A percentile compares a stretch with the other conserved stretches of the same genome.
Conservation (phyloP, 2,329 filamentous ascomycete species). For the Fusarium sterilihyphosum region DNA sequence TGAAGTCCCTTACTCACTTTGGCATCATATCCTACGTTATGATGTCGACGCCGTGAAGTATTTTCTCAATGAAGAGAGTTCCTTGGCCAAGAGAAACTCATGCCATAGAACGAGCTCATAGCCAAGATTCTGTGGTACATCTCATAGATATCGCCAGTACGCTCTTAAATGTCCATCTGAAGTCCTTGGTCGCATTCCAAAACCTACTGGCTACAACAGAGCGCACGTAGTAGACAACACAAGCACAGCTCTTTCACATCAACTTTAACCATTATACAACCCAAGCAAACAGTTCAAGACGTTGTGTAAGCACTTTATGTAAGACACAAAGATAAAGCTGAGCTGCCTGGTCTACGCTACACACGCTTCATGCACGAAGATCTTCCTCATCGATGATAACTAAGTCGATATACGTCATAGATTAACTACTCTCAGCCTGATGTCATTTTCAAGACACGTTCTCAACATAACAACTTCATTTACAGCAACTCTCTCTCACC, state of each 20-base stretch:
- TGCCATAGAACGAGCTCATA: neutral
- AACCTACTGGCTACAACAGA: neutral
- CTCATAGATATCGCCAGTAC: neutral
- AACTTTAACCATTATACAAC: neutral
- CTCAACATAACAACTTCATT: neutral
- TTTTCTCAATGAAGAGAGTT: no score
- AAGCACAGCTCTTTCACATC: neutral
- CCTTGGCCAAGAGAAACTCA: no score
- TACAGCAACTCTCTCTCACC: neutral
- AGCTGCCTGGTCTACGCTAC: neutral
- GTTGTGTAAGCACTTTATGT: constrained; percentile 5
- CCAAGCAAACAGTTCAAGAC: neutral
- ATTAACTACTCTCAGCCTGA: constrained; percentile 11
- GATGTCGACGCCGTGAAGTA: neutral
- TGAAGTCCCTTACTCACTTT: neutral
- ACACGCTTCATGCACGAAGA: constrained; percentile 7
- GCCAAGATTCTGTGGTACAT: neutral
- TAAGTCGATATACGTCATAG: constrained; percentile 25
- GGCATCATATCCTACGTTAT: neutral
- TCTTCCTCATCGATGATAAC: neutral
- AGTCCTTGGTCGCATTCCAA: neutral
- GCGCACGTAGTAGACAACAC: neutral
- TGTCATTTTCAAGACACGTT: constrained; percentile 8
- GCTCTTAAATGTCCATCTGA: neutral
- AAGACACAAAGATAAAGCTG: constrained; percentile 5